Base-by-base conservation (phyloP, 345 rosid genomes). In the Geranium brycei region DNA sequence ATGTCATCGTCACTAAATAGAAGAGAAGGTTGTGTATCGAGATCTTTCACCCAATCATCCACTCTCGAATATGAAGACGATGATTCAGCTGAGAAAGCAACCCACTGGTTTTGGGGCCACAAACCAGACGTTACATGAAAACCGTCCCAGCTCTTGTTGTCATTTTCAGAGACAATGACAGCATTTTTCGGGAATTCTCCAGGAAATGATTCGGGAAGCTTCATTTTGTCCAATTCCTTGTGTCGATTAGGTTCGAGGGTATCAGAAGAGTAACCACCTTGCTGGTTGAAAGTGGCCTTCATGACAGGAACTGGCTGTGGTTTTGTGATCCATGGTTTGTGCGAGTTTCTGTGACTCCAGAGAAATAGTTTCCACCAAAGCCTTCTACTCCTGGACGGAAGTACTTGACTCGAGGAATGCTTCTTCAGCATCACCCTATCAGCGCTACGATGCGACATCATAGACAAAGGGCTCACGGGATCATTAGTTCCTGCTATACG, bases 341-440 rank as follows among this genome's bases (percentile, higher is more conserved):
- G 95, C 56, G 80, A 69, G 77, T 86, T 93, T 73, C 99, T 75
- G 66, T 89, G 97, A 73, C 99, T 93, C 99, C 99, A 89, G 6
- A 93, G 86, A 62, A 89, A 87, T 69, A 89, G 67, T 62, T 90
- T 89, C 97, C 97, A 86, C 97, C 95, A 88, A 17, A 93, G 76
- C 53, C 69, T 77, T 53, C 90, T 75, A 70, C 95, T 86, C 40
- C 95, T 83, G 0, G 98, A 92, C 4, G 99, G 97, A 19, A 89
- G 83, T 68, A 92, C 78, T 75, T 92, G 99, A 82, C 90, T 87
- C 0, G 97, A 87, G 7, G 99, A 89, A 64, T 83, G 93, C 76
- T 87, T 92, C 85, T 85, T 86, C 66, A 92, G 78, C 89, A 92
- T 89, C 68, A 89, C 98, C 79, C 81, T 76, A 68, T 92, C 98